Base-by-base conservation (phyloP, 306 rosid species). In the Cicer pinnatifidum region DNA sequence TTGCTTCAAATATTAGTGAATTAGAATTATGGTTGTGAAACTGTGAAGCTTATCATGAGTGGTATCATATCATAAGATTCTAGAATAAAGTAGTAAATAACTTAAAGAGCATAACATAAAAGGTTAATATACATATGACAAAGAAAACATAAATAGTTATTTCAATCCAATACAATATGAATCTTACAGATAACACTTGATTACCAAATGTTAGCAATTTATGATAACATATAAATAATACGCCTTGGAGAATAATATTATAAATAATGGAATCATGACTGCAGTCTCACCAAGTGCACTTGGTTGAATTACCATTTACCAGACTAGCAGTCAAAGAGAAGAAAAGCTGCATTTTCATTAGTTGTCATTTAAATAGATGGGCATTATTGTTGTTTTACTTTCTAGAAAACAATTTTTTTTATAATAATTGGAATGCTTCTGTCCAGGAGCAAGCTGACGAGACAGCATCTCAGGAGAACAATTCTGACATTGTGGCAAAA, bases 391-490 rank as follows among this genome's bases (percentile, higher is more conserved):
- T 72, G 75, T 53, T 78, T 85, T 20, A 41, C 51, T 76, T 73
- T 72, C 73, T 82, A 83, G 86, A 72, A 72, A 44, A 39, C 78
- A 52, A 62, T 77, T 77, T 47, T 78, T 79, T 79, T 23, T 23
- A 73, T 3, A 28, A 62, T 80, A 64, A 57, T 78, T 83, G 80
- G 74, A 81, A 71, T 82, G 76, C 85, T 50, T 81, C 81, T 82
- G 76, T 88, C 13, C 91, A 82, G 84, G 98, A 94, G 84, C 92
- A 89, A 73, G 89, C 88, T 81, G 98, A 94, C 48, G 97, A 91
- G 61, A 61, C 90, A 16, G 85, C 88, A 15, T 88, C 93, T 58
- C 95, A 81, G 67, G 98, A 94, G 80, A 78, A 84, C 83, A 88
- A 79, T 81, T 81, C 85, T 17, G 98, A 94, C 75, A 84, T 73